A percentile compares a stretch with the other conserved stretches of the same genome.
These are phyloP conservation scores for Sphaceloma murrayae DNA, from an alignment of 2,329 filamentous ascomycete species.

Conservation along the genomic window DNA sequence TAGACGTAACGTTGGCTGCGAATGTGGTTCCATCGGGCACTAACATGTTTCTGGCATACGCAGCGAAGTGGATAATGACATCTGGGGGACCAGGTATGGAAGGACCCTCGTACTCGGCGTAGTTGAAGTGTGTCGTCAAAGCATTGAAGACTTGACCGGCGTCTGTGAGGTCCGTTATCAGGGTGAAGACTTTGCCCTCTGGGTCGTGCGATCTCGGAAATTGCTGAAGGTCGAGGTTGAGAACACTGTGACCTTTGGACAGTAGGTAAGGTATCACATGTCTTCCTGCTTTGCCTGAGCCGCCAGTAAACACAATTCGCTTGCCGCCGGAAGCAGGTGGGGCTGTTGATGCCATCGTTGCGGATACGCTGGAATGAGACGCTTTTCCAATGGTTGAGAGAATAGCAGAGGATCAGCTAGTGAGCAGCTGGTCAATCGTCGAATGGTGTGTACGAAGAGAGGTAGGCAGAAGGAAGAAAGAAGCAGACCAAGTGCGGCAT, in stretches of 20 bases:
- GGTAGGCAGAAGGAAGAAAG: slow-evolving; percentile 6
- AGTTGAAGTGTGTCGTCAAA: slow-evolving; percentile 47
- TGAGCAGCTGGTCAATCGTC: neutral
- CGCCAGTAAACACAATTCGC: slow-evolving; percentile 45
- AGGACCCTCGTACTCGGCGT: slow-evolving; percentile 40
- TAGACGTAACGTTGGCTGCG: slow-evolving; percentile 45
- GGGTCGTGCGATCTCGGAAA: slow-evolving; percentile 29
- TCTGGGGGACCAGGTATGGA: slow-evolving; percentile 41
- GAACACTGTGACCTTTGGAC: slow-evolving; percentile 41
- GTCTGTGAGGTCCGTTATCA: slow-evolving; percentile 48
- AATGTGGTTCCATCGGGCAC: slow-evolving; percentile 53
- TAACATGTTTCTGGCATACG: slow-evolving; percentile 51
- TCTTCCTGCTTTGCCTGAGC: slow-evolving; percentile 47
- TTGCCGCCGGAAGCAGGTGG: slow-evolving; percentile 26
- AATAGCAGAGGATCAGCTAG: no score
- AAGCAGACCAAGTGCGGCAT: neutral
- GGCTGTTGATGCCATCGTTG: slow-evolving; percentile 2
- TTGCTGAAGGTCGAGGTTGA: slow-evolving; percentile 47
- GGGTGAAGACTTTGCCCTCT: slow-evolving; percentile 39
- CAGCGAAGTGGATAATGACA: slow-evolving; percentile 54
- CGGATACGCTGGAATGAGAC: neutral
- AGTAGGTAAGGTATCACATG: slow-evolving; percentile 47
- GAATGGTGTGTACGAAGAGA: neutral
- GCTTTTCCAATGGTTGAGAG: no score
- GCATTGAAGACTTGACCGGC: slow-evolving; percentile 49